phyloP scores from a whole-genome alignment of 2,329 filamentous ascomycete genomes.

The Verticillium longisporum region DNA sequence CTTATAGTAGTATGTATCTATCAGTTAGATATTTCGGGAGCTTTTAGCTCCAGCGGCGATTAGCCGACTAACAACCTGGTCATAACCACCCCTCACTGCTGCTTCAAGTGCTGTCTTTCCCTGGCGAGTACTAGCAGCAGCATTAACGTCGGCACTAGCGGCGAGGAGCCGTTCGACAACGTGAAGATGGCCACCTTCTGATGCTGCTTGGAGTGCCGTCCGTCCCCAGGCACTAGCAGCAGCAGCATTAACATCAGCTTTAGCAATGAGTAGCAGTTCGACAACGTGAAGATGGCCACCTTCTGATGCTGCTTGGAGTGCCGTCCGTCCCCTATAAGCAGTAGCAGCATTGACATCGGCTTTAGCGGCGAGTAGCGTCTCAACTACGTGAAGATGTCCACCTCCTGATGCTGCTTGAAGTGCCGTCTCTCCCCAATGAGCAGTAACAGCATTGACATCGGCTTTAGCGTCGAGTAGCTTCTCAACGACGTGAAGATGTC shows the following conservation, averaged over 20 bases:
- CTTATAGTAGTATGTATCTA: too few species aligned
- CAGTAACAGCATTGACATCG: conserved; percentile 3
- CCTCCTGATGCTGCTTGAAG: conserved; percentile 2
- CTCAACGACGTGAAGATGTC: conserved; percentile 10
- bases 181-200: not conserved
- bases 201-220: not conserved
- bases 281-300: not conserved
- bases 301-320: conserved; percentile 1
- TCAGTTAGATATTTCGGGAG: too few species aligned
- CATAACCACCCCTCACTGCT: not conserved
- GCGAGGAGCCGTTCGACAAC: not conserved
- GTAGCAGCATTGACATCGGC: not conserved
- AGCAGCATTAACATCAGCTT: not conserved
- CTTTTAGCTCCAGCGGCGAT: too few species aligned
- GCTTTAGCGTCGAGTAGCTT: conserved; percentile 4
- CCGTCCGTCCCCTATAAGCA: not conserved
- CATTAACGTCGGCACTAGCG: conserved; percentile 13
- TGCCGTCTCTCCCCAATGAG: not conserved
- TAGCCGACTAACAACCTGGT: too few species aligned
- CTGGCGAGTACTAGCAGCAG: too few species aligned
- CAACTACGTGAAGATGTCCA: not conserved
- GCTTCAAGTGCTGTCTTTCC: conserved; percentile 1
- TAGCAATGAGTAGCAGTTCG: too few species aligned
- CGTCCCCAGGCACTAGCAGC: not conserved
- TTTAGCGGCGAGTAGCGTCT: too few species aligned